These are phyloP conservation scores for Sphenostylis stenocarpa DNA, from an alignment of 306 rosid genomes.

Conservation along the genomic window DNA sequence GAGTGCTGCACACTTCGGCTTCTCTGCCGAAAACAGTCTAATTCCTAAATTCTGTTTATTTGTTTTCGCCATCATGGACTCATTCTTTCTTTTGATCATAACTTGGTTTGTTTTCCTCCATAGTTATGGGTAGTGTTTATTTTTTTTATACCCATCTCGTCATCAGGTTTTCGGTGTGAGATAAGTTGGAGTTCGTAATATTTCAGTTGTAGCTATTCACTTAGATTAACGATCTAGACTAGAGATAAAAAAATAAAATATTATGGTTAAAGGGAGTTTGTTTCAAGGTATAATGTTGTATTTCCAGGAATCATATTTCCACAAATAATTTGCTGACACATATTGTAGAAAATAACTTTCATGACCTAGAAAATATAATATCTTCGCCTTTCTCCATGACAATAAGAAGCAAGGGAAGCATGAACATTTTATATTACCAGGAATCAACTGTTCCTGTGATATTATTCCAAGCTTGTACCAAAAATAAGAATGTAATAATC, in stretches of 20 bases:
- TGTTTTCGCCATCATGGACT: background rate
- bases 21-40: no score
- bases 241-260: background rate
- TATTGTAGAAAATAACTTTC: no score
- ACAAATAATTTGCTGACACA: no score
- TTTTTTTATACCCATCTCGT: background rate
- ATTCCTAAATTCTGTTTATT: background rate
- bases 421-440: background rate
- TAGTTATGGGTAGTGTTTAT: background rate
- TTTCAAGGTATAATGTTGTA: no score
- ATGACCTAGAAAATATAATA: no score
- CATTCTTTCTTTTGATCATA: background rate
- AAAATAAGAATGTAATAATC: background rate
- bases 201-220: background rate
- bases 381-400: no score
- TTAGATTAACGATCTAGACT: background rate
- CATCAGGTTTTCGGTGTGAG: background rate
- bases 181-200: background rate
- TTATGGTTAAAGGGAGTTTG: background rate
- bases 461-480: no score
- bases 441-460: background rate
- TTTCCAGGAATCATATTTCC: no score
- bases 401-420: no score
- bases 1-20: slow-evolving; percentile 1
- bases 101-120: background rate